phyloP scores from a whole-genome alignment of 2,329 filamentous ascomycete genomes.

The Beauveria pseudobassiana region DNA sequence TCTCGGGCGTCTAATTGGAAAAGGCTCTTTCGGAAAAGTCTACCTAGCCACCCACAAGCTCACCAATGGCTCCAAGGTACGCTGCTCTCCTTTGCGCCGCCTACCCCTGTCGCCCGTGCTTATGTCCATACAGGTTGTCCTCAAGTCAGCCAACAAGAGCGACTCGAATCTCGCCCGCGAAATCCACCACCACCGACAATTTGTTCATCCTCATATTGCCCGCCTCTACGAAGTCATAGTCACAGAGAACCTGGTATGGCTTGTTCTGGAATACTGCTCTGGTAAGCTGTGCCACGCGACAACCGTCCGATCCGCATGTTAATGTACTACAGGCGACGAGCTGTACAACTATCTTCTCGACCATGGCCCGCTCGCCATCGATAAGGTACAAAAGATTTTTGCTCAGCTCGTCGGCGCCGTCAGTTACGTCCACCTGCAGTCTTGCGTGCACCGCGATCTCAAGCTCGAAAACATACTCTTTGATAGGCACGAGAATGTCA shows the following conservation, averaged over 20 bases:
- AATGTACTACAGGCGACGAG: slow-evolving; percentile 64
- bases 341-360: slow-evolving; percentile 91
- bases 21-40: slow-evolving; percentile 97
- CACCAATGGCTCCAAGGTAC: slow-evolving; percentile 93
- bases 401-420: slow-evolving; percentile 93
- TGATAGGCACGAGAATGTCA: slow-evolving; percentile 95
- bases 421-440: slow-evolving; percentile 87
- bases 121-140: slow-evolving; percentile 62
- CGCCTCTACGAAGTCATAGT: slow-evolving; percentile 97
- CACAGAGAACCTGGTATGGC: slow-evolving; percentile 89
- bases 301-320: not conserved
- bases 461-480: slow-evolving; percentile 88
- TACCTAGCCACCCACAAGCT: slow-evolving; percentile 95
- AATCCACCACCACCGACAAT: slow-evolving; percentile 97
- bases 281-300: slow-evolving; percentile 42
- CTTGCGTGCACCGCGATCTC: slow-evolving; percentile 91
- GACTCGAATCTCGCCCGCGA: slow-evolving; percentile 94
- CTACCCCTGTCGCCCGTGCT: not conserved
- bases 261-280: slow-evolving; percentile 93
- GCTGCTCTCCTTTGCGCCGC: slow-evolving; percentile 17
- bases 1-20: slow-evolving; percentile 85
- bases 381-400: slow-evolving; percentile 93
- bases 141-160: slow-evolving; percentile 95
- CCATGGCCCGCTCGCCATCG: slow-evolving; percentile 73
- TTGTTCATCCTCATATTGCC: slow-evolving; percentile 94